Evolutionary conservation across 108 stramenopile species (phyloP).

Genomic region (Cyclostephanos invisitatus): DNA sequence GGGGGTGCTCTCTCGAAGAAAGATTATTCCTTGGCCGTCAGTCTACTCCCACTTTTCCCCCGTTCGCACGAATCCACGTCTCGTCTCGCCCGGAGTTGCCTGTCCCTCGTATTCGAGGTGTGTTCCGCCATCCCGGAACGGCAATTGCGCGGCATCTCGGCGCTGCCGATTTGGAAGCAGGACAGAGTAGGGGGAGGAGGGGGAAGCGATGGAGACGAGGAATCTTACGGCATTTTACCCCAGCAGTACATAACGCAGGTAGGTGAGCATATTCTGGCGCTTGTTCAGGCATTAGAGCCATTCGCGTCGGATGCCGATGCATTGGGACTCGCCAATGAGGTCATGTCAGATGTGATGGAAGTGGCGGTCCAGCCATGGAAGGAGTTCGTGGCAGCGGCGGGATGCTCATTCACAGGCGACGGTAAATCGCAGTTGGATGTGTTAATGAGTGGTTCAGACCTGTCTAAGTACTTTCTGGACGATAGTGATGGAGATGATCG

Average conservation of each 20-base stretch:
- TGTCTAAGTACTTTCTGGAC: constrained; percentile 48
- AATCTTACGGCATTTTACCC: constrained; percentile 83
- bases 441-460: constrained; percentile 67
- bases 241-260: constrained; percentile 84
- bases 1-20: neutral
- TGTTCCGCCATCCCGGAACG: constrained; percentile 76
- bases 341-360: constrained; percentile 66
- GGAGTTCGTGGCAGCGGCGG: constrained; percentile 71
- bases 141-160: constrained; percentile 62
- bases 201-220: constrained; percentile 43
- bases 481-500: constrained; percentile 41
- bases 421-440: constrained; percentile 34
- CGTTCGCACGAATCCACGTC: constrained; percentile 54
- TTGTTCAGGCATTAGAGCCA: constrained; percentile 86
- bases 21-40: constrained; percentile 3
- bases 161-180: constrained; percentile 72
- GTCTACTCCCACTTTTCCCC: constrained; percentile 47
- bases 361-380: constrained; percentile 80
- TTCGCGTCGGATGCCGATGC: constrained; percentile 77
- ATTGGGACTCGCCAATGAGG: constrained; percentile 77
- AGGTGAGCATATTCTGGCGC: constrained; percentile 84
- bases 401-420: constrained; percentile 42
- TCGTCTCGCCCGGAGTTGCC: constrained; percentile 70
- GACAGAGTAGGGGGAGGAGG: constrained; percentile 33
- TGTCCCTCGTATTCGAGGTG: constrained; percentile 78